Conservation (phyloP, 2,329 filamentous ascomycete species). For the Diaporthe sp. region DNA sequence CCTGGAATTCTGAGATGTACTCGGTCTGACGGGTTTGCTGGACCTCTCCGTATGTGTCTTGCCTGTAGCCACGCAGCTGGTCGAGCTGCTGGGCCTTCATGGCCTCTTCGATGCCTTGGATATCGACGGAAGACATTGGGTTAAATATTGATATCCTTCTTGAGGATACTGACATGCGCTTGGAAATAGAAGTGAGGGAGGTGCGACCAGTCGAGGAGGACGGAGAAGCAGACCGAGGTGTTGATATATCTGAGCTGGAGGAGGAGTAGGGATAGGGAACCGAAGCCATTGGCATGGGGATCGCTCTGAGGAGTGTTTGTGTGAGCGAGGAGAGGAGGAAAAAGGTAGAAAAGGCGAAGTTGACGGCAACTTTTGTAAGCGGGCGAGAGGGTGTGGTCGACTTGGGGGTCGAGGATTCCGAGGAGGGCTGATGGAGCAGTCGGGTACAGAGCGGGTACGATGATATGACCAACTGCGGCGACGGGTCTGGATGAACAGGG, state of each 20-base stretch:
- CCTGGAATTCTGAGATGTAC: constrained; percentile 62
- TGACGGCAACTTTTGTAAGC: constrained; percentile 35
- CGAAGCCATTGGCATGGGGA: constrained; percentile 58
- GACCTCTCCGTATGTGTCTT: constrained; percentile 69
- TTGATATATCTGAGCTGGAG: constrained; percentile 65
- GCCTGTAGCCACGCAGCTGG: constrained; percentile 71
- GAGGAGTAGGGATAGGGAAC: constrained; percentile 61
- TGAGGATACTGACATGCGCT: constrained; percentile 65
- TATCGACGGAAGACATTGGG: constrained; percentile 70
- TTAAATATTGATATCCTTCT: constrained; percentile 67
- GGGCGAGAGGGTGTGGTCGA: constrained; percentile 15
- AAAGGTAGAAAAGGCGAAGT: constrained; percentile 35
- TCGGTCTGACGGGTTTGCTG: constrained; percentile 67
- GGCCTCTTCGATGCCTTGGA: constrained; percentile 69
- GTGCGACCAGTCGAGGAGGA: constrained; percentile 64
- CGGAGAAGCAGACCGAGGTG: constrained; percentile 68
- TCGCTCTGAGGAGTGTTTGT: constrained; percentile 42
- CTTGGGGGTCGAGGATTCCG: constrained; percentile 32
- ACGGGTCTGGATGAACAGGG: constrained; percentile 39
- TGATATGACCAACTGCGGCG: constrained; percentile 37
- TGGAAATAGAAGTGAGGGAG: constrained; percentile 65
- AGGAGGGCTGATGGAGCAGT: constrained; percentile 29
- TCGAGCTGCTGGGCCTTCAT: constrained; percentile 74
- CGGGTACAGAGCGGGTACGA: constrained; percentile 36
- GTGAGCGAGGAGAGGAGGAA: constrained; percentile 42